Conservation (phyloP, 2,329 filamentous ascomycete species). For the Calonectria crousiana region DNA sequence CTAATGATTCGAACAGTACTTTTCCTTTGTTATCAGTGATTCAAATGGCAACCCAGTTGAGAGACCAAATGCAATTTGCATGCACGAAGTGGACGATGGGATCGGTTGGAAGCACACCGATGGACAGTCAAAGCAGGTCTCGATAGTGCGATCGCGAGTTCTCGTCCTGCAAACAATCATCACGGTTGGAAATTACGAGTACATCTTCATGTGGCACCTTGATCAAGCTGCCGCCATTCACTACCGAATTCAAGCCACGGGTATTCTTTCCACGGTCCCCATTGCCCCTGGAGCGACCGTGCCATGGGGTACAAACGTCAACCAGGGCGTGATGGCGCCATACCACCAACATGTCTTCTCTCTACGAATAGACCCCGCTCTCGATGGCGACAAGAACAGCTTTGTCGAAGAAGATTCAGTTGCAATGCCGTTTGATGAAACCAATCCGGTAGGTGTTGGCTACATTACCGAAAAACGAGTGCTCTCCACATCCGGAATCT, state of each 20-base stretch:
- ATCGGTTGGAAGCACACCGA: constrained; percentile 82
- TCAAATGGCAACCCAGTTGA: constrained; percentile 64
- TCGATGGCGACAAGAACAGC: constrained; percentile 29
- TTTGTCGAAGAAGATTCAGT: constrained; percentile 24
- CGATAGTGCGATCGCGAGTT: constrained; percentile 70
- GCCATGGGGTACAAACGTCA: constrained; percentile 25
- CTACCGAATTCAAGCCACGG: constrained; percentile 27
- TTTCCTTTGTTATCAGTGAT: constrained; percentile 68
- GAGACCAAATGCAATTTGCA: constrained; percentile 72
- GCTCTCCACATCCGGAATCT: not conserved
- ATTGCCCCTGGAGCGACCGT: constrained; percentile 6
- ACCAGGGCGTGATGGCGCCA: constrained; percentile 24
- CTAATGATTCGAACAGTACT: constrained; percentile 57
- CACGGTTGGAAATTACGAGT: constrained; percentile 81
- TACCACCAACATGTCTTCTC: constrained; percentile 31
- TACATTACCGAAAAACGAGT: constrained; percentile 19
- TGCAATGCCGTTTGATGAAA: constrained; percentile 16
- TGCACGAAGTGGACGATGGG: constrained; percentile 78
- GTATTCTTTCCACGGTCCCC: constrained; percentile 26
- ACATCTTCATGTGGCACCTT: constrained; percentile 48
- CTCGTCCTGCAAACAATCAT: constrained; percentile 77
- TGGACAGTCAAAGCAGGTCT: constrained; percentile 70
- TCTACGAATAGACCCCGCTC: constrained; percentile 25
- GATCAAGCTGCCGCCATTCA: constrained; percentile 24
- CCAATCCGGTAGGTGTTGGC: constrained; percentile 18